Percentiles rank a stretch among this genome's conserved stretches.
Evolutionary conservation across 1,284 basidiomycete genomes (phyloP).

Genomic region (Microbotryomycetes sp.): DNA sequence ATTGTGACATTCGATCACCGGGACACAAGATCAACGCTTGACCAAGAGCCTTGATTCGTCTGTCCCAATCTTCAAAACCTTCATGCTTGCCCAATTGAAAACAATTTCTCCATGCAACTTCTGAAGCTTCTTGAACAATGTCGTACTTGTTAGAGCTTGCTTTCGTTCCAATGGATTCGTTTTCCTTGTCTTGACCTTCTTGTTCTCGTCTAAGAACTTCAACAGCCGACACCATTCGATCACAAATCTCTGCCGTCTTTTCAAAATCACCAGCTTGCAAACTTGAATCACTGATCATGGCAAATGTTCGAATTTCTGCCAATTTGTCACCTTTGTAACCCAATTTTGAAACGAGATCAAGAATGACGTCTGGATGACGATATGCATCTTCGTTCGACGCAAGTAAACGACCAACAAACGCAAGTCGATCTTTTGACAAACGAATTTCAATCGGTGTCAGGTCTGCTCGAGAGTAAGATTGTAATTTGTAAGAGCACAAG

Average conservation of each 20-base stretch:
- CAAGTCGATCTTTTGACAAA: slow-evolving; percentile 71
- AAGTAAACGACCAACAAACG: slow-evolving; percentile 69
- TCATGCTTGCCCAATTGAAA: slow-evolving; percentile 74
- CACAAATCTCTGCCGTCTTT: slow-evolving; percentile 62
- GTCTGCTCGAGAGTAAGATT: slow-evolving; percentile 59
- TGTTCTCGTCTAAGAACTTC: slow-evolving; percentile 47
- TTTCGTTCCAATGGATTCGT: slow-evolving; percentile 1
- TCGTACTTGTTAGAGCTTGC: slow-evolving; percentile 31
- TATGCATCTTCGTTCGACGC: slow-evolving; percentile 75
- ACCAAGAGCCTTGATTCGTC: slow-evolving; percentile 58
- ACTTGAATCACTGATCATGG: slow-evolving; percentile 80
- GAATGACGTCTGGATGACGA: slow-evolving; percentile 77
- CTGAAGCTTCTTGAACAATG: slow-evolving; percentile 53
- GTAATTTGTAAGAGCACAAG: slow-evolving; percentile 72
- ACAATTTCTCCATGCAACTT: slow-evolving; percentile 79
- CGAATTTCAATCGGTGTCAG: slow-evolving; percentile 86
- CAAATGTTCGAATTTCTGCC: slow-evolving; percentile 70
- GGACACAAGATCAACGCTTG: slow-evolving; percentile 82
- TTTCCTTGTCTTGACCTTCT: slow-evolving; percentile 33
- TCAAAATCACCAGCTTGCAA: slow-evolving; percentile 69
- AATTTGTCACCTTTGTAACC: slow-evolving; percentile 62
- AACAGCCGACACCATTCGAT: slow-evolving; percentile 64
- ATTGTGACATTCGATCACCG: slow-evolving; percentile 62
- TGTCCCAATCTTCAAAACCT: slow-evolving; percentile 60
- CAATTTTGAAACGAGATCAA: slow-evolving; percentile 79